phyloP scores from a whole-genome alignment of 768 basidiomycete species.

The Leucocoprinus sp. region DNA sequence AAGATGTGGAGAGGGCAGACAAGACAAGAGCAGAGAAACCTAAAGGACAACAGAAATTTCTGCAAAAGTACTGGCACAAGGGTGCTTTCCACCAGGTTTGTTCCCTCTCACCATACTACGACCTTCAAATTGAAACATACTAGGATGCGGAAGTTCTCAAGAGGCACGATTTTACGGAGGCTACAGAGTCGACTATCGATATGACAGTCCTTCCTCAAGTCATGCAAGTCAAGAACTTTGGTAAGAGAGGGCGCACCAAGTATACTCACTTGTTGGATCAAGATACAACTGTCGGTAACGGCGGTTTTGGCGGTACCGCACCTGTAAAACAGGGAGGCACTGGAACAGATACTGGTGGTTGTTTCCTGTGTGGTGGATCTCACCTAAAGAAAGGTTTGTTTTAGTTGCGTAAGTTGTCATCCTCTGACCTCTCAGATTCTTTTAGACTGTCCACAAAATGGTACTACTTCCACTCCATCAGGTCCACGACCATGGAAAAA shows the following conservation, averaged over 20 bases:
- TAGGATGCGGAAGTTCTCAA: conserved; percentile 82
- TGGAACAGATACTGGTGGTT: conserved; percentile 55
- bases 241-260: conserved; percentile 86
- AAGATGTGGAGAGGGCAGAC: conserved; percentile 84
- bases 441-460: conserved; percentile 25
- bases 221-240: conserved; percentile 96
- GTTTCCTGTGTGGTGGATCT: conserved; percentile 90
- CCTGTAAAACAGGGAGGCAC: conserved; percentile 49
- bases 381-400: conserved; percentile 81
- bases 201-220: conserved; percentile 85
- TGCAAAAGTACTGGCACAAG: conserved; percentile 99
- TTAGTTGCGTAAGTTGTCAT: neutral
- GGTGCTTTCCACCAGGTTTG: conserved; percentile 94
- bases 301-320: conserved; percentile 58
- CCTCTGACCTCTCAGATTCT: neutral
- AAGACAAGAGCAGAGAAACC: conserved; percentile 81
- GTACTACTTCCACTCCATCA: conserved; percentile 17
- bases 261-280: conserved; percentile 95
- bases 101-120: conserved; percentile 1
- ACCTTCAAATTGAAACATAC: conserved; percentile 7
- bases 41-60: conserved; percentile 84
- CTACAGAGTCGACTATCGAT: conserved; percentile 83
- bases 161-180: conserved; percentile 80
- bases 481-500: conserved; percentile 13
- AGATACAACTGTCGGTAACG: conserved; percentile 66